phyloP scores from a whole-genome alignment of 2,329 filamentous ascomycete species.

The Colletotrichum cereale region DNA sequence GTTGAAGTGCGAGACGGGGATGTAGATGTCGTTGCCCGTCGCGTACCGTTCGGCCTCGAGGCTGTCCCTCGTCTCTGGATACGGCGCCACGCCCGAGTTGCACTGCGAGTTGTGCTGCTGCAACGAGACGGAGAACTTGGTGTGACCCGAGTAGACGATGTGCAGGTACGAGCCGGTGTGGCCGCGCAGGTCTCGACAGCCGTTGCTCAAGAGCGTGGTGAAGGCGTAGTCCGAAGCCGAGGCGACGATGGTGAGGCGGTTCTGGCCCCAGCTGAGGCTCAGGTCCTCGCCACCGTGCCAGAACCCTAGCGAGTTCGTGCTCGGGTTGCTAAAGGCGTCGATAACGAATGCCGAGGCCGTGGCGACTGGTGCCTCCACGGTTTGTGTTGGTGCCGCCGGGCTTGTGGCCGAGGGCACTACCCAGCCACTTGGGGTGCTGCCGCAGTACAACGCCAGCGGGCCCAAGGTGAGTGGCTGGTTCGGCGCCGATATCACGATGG shows the following conservation, averaged over 20 bases:
- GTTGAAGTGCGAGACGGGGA: conserved; percentile 75
- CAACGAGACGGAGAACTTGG: conserved; percentile 72
- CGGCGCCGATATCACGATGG: conserved; percentile 63
- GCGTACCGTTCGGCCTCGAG: conserved; percentile 73
- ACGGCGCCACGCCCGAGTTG: conserved; percentile 66
- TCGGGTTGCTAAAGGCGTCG: conserved; percentile 67
- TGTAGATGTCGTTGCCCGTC: conserved; percentile 69
- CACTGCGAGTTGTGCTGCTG: conserved; percentile 76
- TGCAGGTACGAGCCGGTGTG: conserved; percentile 73
- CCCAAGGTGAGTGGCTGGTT: conserved; percentile 63
- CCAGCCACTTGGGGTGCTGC: conserved; percentile 62
- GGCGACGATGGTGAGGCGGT: conserved; percentile 60
- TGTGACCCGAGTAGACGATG: conserved; percentile 72
- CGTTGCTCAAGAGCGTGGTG: conserved; percentile 65
- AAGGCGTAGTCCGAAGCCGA: conserved; percentile 64
- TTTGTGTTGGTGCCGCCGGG: conserved; percentile 58
- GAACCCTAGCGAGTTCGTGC: conserved; percentile 70
- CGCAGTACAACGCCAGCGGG: conserved; percentile 71
- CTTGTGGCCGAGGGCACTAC: conserved; percentile 56
- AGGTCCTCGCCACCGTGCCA: conserved; percentile 78
- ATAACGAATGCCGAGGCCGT: conserved; percentile 66
- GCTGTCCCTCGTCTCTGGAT: conserved; percentile 76
- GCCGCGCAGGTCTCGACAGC: conserved; percentile 63
- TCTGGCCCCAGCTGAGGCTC: conserved; percentile 62
- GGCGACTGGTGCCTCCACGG: conserved; percentile 62